A percentile compares a stretch with the other conserved stretches of the same genome.
Evolutionary conservation across 1,284 basidiomycete species (phyloP).

Genomic region (Apiotrichum gamsii): DNA sequence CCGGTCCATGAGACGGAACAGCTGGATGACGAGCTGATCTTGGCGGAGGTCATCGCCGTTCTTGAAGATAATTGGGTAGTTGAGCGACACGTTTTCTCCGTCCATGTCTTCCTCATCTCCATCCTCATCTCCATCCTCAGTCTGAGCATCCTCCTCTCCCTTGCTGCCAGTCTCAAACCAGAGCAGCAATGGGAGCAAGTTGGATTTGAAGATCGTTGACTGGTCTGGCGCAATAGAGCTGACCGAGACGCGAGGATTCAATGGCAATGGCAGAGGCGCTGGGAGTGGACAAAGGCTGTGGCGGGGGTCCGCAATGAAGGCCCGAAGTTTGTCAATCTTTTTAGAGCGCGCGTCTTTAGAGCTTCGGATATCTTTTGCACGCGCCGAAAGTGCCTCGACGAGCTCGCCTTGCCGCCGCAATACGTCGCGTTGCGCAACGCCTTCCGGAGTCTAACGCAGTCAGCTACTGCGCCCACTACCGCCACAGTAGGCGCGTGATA

Average conservation of each 20-base stretch:
- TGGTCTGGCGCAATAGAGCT: slow-evolving; percentile 83
- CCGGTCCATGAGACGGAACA: slow-evolving; percentile 58
- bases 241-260: slow-evolving; percentile 76
- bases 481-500: no score
- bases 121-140: slow-evolving; percentile 23
- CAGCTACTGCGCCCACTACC: neutral
- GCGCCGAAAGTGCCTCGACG: slow-evolving; percentile 71
- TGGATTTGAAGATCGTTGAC: slow-evolving; percentile 95
- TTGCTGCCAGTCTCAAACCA: slow-evolving; percentile 82
- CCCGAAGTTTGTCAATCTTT: slow-evolving; percentile 90
- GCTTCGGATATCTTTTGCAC: slow-evolving; percentile 76
- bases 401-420: slow-evolving; percentile 80
- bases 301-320: slow-evolving; percentile 76
- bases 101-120: no score
- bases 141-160: neutral
- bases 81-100: slow-evolving; percentile 32
- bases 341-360: slow-evolving; percentile 91
- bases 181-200: slow-evolving; percentile 83
- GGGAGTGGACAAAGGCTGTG: slow-evolving; percentile 65
- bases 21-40: slow-evolving; percentile 30
- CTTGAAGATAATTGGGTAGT: slow-evolving; percentile 96
- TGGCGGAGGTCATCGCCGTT: slow-evolving; percentile 98
- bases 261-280: slow-evolving; percentile 72
- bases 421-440: slow-evolving; percentile 68
- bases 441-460: slow-evolving; percentile 58